Percentiles rank a stretch among this genome's conserved stretches.
Evolutionary conservation across 768 basidiomycete genomes (phyloP).

Genomic region (Mycena kentingensis): DNA sequence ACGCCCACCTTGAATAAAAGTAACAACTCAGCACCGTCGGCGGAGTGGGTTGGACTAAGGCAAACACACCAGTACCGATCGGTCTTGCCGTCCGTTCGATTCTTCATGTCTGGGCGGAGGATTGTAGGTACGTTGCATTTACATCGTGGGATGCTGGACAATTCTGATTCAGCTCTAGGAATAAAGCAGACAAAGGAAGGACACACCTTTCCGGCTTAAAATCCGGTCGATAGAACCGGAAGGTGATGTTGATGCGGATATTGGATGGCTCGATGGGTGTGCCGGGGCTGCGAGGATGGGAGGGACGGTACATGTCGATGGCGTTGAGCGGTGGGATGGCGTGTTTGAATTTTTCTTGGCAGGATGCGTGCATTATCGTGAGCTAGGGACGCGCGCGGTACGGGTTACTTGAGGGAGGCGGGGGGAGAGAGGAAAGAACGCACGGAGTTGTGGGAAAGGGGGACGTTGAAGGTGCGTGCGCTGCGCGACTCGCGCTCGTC

Average conservation of each 20-base stretch:
- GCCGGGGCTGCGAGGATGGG: constrained; percentile 40
- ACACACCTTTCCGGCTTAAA: constrained; percentile 49
- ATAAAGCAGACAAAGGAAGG: neutral
- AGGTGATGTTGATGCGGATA: constrained; percentile 82
- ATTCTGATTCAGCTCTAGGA: neutral
- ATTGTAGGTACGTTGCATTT: constrained; percentile 73
- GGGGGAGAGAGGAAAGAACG: constrained; percentile 22
- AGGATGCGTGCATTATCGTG: constrained; percentile 84
- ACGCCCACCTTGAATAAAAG: too few relatives aligned
- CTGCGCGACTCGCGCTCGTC: constrained; percentile 57
- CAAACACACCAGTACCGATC: constrained; percentile 78
- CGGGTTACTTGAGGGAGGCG: constrained; percentile 1
- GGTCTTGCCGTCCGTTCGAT: constrained; percentile 51
- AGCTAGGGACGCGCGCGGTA: constrained; percentile 44
- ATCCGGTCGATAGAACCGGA: constrained; percentile 85
- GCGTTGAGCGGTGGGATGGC: constrained; percentile 69
- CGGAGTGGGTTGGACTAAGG: too few relatives aligned
- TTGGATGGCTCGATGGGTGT: constrained; percentile 51
- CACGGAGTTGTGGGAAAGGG: constrained; percentile 79
- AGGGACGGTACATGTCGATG: constrained; percentile 73
- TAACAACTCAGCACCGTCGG: too few relatives aligned
- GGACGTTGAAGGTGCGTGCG: constrained; percentile 76
- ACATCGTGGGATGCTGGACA: constrained; percentile 61
- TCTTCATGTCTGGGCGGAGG: constrained; percentile 80
- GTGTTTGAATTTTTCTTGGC: constrained; percentile 83